phyloP scores from a whole-genome alignment of 2,329 filamentous ascomycete species.

The Cladophialophora bantiana region DNA sequence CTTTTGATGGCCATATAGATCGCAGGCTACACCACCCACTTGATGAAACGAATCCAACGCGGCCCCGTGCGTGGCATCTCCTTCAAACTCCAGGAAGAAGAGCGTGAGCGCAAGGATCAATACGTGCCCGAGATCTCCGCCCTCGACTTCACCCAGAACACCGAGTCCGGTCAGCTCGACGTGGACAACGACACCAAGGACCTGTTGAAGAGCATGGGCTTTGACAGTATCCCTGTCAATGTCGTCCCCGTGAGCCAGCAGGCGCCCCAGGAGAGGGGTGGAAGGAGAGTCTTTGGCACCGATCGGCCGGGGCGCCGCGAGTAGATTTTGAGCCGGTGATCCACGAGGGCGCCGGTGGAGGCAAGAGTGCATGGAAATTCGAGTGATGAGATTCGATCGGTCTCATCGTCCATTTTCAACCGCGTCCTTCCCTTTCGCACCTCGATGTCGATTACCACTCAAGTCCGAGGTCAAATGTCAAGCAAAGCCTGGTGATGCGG shows the following conservation, averaged over 20 bases:
- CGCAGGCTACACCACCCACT: constrained; percentile 96
- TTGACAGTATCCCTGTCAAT: constrained; percentile 97
- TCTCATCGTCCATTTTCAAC: too few species aligned
- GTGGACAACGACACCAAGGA: constrained; percentile 99
- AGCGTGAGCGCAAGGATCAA: constrained; percentile 99
- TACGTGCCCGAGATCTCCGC: constrained; percentile 99
- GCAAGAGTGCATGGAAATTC: background rate
- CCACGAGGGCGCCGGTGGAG: background rate
- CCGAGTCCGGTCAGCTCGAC: constrained; percentile 90
- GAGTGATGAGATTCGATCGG: background rate
- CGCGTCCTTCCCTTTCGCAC: too few species aligned
- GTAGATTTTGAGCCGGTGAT: constrained; percentile 8
- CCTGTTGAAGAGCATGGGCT: constrained; percentile 98
- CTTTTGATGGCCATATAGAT: constrained; percentile 63
- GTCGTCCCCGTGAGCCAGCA: constrained; percentile 88
- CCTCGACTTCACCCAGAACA: constrained; percentile 95
- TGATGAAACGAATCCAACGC: constrained; percentile 99
- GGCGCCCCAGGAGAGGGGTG: constrained; percentile 75
- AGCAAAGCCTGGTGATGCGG: background rate
- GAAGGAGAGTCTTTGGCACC: constrained; percentile 49
- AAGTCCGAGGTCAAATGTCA: too few species aligned
- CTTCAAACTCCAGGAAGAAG: constrained; percentile 99
- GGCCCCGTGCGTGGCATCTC: constrained; percentile 99
- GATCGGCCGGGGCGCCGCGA: constrained; percentile 36
- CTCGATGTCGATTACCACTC: too few species aligned